These are phyloP conservation scores for Colletotrichum sp. DNA, from an alignment of 2,329 filamentous ascomycete species.

Conservation along the genomic window DNA sequence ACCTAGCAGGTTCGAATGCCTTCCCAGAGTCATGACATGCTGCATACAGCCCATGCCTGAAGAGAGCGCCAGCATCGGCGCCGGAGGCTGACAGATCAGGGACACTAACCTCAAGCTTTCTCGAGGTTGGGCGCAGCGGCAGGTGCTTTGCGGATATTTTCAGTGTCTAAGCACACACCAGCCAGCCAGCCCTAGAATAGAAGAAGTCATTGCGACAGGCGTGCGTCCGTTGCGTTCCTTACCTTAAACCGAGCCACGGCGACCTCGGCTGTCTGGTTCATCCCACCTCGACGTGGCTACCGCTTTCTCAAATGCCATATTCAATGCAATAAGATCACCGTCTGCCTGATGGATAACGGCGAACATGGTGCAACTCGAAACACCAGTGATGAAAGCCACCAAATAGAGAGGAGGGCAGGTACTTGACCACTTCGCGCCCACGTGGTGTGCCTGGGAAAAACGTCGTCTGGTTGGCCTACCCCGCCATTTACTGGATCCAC, in stretches of 20 bases:
- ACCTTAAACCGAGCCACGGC: not conserved
- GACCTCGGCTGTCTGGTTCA: not conserved
- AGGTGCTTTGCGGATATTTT: not conserved
- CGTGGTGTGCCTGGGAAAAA: slow-evolving; percentile 16
- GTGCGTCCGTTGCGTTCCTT: not conserved
- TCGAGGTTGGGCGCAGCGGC: not conserved
- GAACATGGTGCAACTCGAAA: not conserved
- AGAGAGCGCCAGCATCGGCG: not conserved
- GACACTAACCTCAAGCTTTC: not conserved
- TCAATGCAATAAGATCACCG: not conserved
- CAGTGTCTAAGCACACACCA: not conserved
- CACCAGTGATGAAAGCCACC: not conserved
- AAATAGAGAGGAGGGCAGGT: not conserved
- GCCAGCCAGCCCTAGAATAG: not conserved
- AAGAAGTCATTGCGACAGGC: not conserved
- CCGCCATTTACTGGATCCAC: slow-evolving; percentile 22
- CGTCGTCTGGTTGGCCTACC: slow-evolving; percentile 18
- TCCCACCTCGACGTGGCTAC: not conserved
- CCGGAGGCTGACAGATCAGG: not conserved
- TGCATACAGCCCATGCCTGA: not conserved
- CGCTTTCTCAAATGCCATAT: not conserved
- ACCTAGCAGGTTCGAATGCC: not conserved
- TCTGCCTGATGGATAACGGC: not conserved
- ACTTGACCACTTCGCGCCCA: not conserved
- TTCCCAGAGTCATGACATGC: not conserved